phyloP scores from a whole-genome alignment of 495 filamentous ascomycete species.

The Xylaria scruposa region DNA sequence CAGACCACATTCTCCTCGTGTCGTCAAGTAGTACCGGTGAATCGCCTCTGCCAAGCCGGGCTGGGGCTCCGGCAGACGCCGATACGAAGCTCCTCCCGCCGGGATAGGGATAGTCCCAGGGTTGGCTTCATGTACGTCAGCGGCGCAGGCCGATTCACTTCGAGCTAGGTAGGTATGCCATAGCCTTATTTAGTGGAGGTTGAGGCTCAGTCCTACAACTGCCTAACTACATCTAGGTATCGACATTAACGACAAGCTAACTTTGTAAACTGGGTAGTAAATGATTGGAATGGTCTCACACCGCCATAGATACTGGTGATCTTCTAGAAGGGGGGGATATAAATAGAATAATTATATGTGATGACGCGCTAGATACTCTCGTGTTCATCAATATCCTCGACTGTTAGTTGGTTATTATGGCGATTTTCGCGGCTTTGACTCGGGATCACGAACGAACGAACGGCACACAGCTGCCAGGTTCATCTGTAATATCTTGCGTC shows the following conservation, averaged over 20 bases:
- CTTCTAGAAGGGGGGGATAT: not conserved
- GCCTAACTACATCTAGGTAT: not conserved
- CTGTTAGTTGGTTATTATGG: no score
- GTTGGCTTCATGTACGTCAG: not conserved
- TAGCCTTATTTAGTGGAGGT: not conserved
- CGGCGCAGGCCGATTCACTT: not conserved
- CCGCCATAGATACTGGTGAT: not conserved
- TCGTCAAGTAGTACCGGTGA: not conserved
- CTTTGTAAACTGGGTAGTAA: not conserved
- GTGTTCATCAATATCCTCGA: not conserved
- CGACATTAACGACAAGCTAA: not conserved
- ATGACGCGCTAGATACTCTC: not conserved
- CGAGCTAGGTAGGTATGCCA: not conserved
- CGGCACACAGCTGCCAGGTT: not conserved
- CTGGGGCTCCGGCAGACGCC: not conserved
- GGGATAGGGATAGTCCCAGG: not conserved
- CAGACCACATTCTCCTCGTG: not conserved
- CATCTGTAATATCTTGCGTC: not conserved
- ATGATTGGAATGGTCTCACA: not conserved
- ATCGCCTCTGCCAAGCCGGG: conserved; percentile 8
- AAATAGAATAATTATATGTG: not conserved
- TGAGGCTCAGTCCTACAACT: not conserved
- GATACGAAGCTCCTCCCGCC: conserved; percentile 3
- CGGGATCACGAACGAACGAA: not conserved
- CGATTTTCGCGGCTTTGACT: not conserved